Conservation (phyloP, 805 yeast species). For the Debaryomyces prosopidis region DNA sequence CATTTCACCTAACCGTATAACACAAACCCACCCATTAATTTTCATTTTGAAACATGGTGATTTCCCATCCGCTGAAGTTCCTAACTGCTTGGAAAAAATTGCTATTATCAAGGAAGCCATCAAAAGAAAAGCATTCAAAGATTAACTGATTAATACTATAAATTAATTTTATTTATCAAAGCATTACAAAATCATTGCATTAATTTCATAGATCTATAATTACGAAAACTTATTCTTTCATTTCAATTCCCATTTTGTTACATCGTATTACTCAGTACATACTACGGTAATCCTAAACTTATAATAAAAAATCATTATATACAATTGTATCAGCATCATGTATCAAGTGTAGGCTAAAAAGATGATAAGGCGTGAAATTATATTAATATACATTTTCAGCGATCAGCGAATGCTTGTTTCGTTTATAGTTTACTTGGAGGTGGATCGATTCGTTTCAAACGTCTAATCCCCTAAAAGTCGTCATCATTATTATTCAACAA, state of each 20-base stretch:
- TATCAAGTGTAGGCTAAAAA: too few species aligned
- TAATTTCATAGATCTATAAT: background rate
- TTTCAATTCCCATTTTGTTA: background rate
- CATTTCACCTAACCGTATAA: slow-evolving; percentile 73
- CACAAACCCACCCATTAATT: slow-evolving; percentile 63
- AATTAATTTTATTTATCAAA: background rate
- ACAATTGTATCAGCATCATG: too few species aligned
- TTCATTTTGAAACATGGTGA: slow-evolving; percentile 43
- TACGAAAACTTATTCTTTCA: background rate
- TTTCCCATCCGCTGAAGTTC: slow-evolving; percentile 40
- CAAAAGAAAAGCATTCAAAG: slow-evolving; percentile 35
- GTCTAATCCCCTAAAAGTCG: slow-evolving; percentile 8
- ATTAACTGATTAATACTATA: slow-evolving; percentile 5
- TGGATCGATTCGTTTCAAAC: background rate
- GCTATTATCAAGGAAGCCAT: slow-evolving; percentile 65
- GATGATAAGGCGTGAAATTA: background rate
- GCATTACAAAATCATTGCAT: slow-evolving; percentile 3
- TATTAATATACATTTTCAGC: background rate
- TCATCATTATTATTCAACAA: slow-evolving; percentile 51
- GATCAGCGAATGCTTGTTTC: too few species aligned
- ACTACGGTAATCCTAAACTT: too few species aligned
- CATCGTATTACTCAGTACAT: background rate
- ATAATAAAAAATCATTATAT: too few species aligned
- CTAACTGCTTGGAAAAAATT: slow-evolving; percentile 43
- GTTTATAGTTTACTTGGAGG: background rate